Evolutionary conservation across 306 rosid species (phyloP), one percentile per base, ranked within the genome.

Genomic region (Medicago ruthenica): DNA sequence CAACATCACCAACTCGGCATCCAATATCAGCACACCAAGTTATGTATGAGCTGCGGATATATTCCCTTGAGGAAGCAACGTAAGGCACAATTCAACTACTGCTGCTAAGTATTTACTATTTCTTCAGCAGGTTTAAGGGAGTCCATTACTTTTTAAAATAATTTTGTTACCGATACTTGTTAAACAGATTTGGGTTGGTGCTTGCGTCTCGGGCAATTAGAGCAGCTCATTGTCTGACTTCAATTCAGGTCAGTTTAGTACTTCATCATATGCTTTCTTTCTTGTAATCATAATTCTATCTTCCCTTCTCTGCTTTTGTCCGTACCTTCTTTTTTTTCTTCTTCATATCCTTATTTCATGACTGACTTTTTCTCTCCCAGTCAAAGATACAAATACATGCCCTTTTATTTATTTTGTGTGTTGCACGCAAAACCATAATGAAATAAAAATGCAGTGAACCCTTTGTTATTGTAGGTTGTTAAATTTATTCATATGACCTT

Each of bases 181-280:
- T 74, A 65, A 55, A 74, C 54, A 96, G 99, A 73, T 96, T 92
- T 80, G 99, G 99, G 6, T 20, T 9, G n/a, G 94, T 92, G 82
- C 98, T 96, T 61, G 91, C 92, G 20, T 92, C 99, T 9, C 85
- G 94, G 65, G 98, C 98, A 79, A 89, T 96, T 74, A 85, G 97
- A 83, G 98, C 99, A 50, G 99, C 99, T 41, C 99, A 96, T 79
- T 96, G 99, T 83, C 81, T 96, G 77, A 96, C 99, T 41, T 96
- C 99, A 80, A 92, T 96, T 55, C 98, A 96, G 93, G 98, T 96
- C 76, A 70, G 86, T 83, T 77, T 15, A 76, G 78, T 77, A 59
- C 70, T 78, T 78, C 34, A 67, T 76, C 50, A 36, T 70, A 20
- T 62, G 73, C 45, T 41, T 31, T 69, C 70, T 58, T 24, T 69